Evolutionary conservation across 768 basidiomycete genomes (phyloP), one percentile per base, ranked within the genome.

Genomic region (Lactarius akahatsu): DNA sequence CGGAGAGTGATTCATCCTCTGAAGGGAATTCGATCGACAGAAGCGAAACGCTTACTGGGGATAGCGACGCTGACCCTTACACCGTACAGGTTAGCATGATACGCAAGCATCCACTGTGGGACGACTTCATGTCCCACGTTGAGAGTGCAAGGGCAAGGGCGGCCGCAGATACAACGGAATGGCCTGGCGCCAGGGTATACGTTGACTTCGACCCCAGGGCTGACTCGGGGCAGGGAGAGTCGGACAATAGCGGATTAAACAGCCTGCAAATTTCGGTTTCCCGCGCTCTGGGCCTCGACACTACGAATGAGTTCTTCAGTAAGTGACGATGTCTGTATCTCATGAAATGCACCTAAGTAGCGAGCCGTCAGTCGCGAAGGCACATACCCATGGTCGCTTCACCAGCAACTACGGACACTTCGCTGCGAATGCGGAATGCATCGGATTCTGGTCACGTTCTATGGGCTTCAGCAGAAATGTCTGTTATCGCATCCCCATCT

Each of bases 401-500:
- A 52, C 52, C 20, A 52, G 43, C 16, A 40, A 61, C 41, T 18
- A 45, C 8, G 70, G 70, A 11, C 45, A 64, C 26, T 63, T 71
- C 8, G 70, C 65, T 18, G 57, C 66, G 20, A 71, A 45, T 40
- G 47, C 43, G 26, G 70, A 71, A 16, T 55, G 40, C 23, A 50
- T 71, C 56, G 70, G 70, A n/a, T 71, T 71, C 54, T 69, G 66
- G 67, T 68, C 66, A 11, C 68, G 65, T 11, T 66, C 70, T 18
- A 26, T 65, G 16, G 43, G 62, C 30, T 65, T 66, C n/a, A 38
- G 56, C 20, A 41, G 59, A 38, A 60, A 66, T 45, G 59, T 69
- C 32, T 38, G 57, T 43, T 71, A 71, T 43, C 70, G 70, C 41
- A 28, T 71, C 10, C 70, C 70, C 30, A 45, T 69, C 34, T 26